Evolutionary conservation across 176 grass and related monocot genomes (phyloP), one percentile per base, ranked within the genome.

Genomic region (Zoysia pacifica): DNA sequence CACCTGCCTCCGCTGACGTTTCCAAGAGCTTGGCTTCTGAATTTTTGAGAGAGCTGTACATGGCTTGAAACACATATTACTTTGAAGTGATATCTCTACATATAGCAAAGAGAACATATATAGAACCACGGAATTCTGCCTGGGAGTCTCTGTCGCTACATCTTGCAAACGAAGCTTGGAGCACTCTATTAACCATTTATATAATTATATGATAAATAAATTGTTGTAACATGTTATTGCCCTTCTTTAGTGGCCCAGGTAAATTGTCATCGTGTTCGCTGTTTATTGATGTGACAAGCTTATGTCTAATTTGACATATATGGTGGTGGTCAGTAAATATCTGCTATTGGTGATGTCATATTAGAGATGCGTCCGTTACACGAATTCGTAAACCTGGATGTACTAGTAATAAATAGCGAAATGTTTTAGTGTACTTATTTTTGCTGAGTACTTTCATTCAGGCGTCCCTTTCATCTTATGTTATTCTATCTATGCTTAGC

Each of bases 331-430:
- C 43, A 61, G 52, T 84, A 7, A 40, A 61, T 14, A 6, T 7
- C 16, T 76, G 20, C 44, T 69, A 4, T 40, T 36, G 15, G 14
- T 7, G 18, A 58, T 79, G 55, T 69, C 61, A 43, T 62, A 49
- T 83, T 66, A 73, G 62, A 61, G 43, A 68, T 79, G 69, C 55
- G 18, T 88, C 69, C 62, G 52, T 53, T 45, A 52, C 35, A 73
- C 13, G 45, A 58, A 67, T 4, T 74, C 36, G 20, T 60, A 37
- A 52, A 49, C 42, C 61, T 43, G 47, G 75, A 83, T 28, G 4
- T 62, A 35, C n/a, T 49, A 9, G 48, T 15, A 50, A 74, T 15
- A 55, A 53, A 70, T 38, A 35, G 55, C 28, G 9, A 0, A 1
- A 39, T 65, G 44, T 73, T 65, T 72, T 47, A 51, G 38, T 43